phyloP scores from a whole-genome alignment of 2,329 filamentous ascomycete genomes.

The Fusarium buharicum region DNA sequence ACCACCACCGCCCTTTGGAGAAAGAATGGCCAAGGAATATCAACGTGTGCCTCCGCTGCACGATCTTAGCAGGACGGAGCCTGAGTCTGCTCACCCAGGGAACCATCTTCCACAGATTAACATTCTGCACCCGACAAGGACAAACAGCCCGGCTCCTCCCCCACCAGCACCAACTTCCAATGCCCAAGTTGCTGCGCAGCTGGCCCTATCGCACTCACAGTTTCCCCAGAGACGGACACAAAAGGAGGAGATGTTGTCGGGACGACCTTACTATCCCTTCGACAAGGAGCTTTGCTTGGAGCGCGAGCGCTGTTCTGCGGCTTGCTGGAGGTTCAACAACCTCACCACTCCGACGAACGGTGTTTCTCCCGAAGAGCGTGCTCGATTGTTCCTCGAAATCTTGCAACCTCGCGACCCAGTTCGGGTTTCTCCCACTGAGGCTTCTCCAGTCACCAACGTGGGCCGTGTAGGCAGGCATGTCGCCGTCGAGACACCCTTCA shows the following conservation, averaged over 20 bases:
- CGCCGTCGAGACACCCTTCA: conserved; percentile 87
- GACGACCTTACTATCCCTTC: conserved; percentile 81
- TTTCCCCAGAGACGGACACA: conserved; percentile 68
- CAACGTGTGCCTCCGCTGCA: conserved; percentile 70
- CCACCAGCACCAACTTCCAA: conserved; percentile 55
- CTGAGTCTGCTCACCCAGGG: conserved; percentile 64
- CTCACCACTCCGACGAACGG: conserved; percentile 74
- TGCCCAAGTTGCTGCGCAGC: conserved; percentile 67
- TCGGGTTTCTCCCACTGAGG: conserved; percentile 65
- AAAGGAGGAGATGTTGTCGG: conserved; percentile 89
- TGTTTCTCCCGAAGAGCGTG: conserved; percentile 74
- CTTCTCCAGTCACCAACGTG: conserved; percentile 62
- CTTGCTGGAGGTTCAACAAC: conserved; percentile 88
- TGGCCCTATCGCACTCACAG: conserved; percentile 66
- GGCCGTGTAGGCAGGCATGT: conserved; percentile 79
- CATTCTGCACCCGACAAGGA: conserved; percentile 62
- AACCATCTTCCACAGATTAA: conserved; percentile 67
- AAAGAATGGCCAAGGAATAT: conserved; percentile 67
- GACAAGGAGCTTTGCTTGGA: conserved; percentile 82
- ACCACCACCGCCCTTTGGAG: conserved; percentile 56
- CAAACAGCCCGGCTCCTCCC: conserved; percentile 59
- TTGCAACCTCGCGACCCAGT: conserved; percentile 70
- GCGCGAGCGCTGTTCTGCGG: conserved; percentile 83
- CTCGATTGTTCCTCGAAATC: conserved; percentile 77
- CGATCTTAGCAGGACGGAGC: conserved; percentile 66